Evolutionary conservation across 352 stramenopile species (phyloP), one percentile per base, ranked within the genome.

Genomic region (Pythium utonaiense): DNA sequence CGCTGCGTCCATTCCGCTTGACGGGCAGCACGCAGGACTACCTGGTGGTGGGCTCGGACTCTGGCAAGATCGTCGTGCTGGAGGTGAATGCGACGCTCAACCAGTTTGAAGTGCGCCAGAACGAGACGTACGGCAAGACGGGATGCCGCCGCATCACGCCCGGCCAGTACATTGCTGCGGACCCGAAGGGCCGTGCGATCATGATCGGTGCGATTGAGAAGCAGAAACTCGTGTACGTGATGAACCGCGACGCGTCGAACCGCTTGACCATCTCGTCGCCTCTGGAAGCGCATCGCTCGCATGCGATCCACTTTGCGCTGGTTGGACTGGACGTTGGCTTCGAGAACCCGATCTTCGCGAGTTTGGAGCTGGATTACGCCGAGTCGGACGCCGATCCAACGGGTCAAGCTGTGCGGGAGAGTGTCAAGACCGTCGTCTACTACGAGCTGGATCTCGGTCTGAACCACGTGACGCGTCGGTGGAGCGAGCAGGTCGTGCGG

Each of bases 361-460:
- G 69, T 47, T 66, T 99, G n/a, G 96, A 99, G 78, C 72, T 98
- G 13, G 93, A 98, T 64, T 99, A 99, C 70, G 77, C 82, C 3
- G 88, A 95, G 4, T 69, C 82, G 10, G 94, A 98, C 38, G 74
- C 81, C 0, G 78, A 97, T 80, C 74, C 89, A 47, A 91, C 70
- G 63, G 69, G 91, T 51, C 75, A 78, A 44, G 80, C 73, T 0
- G 75, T 71, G 2, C 69, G 77, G 6, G 66, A 83, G 51, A 86
- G 86, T 0, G 86, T 96, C 16, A 99, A 99, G 77, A 89, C 94
- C 21, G 71, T 99, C 13, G 93, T 98, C 38, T 99, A 98, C 73
- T 99, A 99, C 74, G 97, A 99, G 78, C 73, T 99, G 34, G 98
- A 99, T 78, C 71, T 99, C 6, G 98, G 98, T 21, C 71, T 99